A percentile compares a stretch with the other conserved stretches of the same genome.
Conservation (phyloP, 2,329 filamentous ascomycete genomes). For the Fusarium fracticaudum region DNA sequence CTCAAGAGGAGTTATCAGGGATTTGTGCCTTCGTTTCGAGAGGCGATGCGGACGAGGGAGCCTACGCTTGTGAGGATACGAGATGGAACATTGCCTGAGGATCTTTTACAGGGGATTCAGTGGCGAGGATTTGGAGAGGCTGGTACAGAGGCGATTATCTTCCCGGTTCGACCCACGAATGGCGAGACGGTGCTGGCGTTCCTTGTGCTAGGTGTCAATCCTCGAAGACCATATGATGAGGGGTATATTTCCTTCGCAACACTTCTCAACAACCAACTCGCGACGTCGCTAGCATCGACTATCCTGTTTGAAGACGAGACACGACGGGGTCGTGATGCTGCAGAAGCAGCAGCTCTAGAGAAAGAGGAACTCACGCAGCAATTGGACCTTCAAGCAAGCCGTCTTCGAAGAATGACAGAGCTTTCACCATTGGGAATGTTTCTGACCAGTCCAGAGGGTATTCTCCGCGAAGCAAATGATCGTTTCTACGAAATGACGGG, state of each 20-base stretch:
- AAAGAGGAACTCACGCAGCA: constrained; percentile 48
- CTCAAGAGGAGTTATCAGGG: constrained; percentile 48
- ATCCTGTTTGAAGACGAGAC: constrained; percentile 74
- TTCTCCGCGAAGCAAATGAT: constrained; percentile 56
- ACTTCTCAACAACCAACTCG: constrained; percentile 58
- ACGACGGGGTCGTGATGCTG: constrained; percentile 54
- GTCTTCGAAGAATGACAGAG: constrained; percentile 51
- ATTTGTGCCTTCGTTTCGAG: constrained; percentile 50
- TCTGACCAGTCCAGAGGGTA: constrained; percentile 51
- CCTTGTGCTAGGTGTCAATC: constrained; percentile 73
- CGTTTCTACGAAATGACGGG: constrained; percentile 60
- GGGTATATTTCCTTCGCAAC: constrained; percentile 70
- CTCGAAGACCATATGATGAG: constrained; percentile 73
- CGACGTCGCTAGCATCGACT: constrained; percentile 70
- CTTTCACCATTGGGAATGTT: constrained; percentile 51
- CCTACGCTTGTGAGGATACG: constrained; percentile 50
- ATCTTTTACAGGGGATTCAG: constrained; percentile 65
- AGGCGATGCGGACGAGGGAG: constrained; percentile 50
- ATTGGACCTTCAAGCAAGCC: constrained; percentile 48
- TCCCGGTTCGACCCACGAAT: constrained; percentile 72
- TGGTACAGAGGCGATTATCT: constrained; percentile 70
- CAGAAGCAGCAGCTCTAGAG: constrained; percentile 48
- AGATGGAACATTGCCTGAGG: constrained; percentile 63
- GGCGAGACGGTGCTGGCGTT: constrained; percentile 72
- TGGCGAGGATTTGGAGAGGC: constrained; percentile 71